These are phyloP conservation scores for Betula pendula DNA, from an alignment of 306 rosid genomes.

Conservation along the genomic window DNA sequence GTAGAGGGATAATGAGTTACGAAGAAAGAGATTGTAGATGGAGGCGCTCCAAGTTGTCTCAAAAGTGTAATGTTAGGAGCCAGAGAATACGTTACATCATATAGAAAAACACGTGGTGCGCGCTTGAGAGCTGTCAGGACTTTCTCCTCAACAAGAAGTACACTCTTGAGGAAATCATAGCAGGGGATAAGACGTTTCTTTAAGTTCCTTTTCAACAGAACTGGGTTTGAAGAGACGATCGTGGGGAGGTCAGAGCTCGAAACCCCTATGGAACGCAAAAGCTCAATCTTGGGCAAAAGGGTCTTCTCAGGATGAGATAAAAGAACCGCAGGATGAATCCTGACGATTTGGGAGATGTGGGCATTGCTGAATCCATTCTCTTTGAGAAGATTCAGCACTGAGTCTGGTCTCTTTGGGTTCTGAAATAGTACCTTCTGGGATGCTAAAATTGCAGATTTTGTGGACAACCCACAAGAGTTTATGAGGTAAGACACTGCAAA, in stretches of 20 bases:
- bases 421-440: no score
- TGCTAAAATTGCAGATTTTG: no score
- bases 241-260: not conserved
- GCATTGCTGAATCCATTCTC: not conserved
- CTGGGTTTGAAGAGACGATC: not conserved
- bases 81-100: not conserved
- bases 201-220: not conserved
- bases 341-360: conserved; percentile 20
- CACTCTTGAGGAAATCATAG: no score
- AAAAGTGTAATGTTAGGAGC: conserved; percentile 29
- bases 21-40: not conserved
- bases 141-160: not conserved
- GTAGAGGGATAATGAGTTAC: conserved; percentile 1
- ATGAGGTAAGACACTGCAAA: no score
- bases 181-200: no score
- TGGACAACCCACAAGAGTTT: no score
- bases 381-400: no score
- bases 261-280: no score
- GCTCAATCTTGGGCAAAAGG: conserved; percentile 12
- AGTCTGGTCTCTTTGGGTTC: no score
- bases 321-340: conserved; percentile 14
- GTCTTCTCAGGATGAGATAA: conserved; percentile 23
- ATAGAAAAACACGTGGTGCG: not conserved
- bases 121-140: conserved; percentile 1
- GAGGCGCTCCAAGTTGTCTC: not conserved